phyloP scores from a whole-genome alignment of 148 eudicot genomes.

The Linanthus parryae region DNA sequence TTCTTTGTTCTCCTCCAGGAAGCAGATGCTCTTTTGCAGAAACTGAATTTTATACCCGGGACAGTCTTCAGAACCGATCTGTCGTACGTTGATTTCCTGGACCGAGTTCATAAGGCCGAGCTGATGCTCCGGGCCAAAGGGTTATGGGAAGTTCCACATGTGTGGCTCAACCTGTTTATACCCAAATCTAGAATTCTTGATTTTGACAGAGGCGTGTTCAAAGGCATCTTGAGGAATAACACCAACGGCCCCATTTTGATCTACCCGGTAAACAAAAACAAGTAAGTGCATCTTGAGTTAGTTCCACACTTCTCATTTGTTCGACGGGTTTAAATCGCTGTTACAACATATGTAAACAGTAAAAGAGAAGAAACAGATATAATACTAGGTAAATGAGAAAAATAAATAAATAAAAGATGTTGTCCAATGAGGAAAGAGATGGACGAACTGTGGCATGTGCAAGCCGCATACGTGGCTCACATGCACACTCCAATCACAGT shows the following conservation, averaged over 20 bases:
- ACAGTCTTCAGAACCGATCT: conserved; percentile 74
- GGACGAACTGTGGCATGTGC: not conserved
- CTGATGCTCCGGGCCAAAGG: conserved; percentile 80
- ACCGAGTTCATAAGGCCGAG: conserved; percentile 98
- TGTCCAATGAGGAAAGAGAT: no score
- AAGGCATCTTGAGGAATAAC: conserved; percentile 83
- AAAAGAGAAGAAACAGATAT: not conserved
- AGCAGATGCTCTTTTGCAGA: conserved; percentile 51
- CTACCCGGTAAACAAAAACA: conserved; percentile 93
- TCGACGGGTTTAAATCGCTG: not conserved
- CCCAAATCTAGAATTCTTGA: conserved; percentile 79
- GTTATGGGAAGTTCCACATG: conserved; percentile 95
- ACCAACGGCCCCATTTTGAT: conserved; percentile 92
- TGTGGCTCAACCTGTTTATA: conserved; percentile 89
- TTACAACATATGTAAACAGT: not conserved
- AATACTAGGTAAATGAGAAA: no score
- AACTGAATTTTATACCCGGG: conserved; percentile 56
- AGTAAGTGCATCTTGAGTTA: conserved; percentile 34
- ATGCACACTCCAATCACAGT: not conserved
- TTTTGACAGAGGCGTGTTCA: conserved; percentile 78
- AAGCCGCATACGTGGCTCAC: conserved; percentile 1
- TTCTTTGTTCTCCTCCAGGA: conserved; percentile 37
- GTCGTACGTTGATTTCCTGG: conserved; percentile 73
- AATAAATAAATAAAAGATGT: no score
- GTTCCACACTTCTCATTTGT: not conserved